Base-by-base conservation (phyloP, 768 basidiomycete species). In the Agaricus bisporus region DNA sequence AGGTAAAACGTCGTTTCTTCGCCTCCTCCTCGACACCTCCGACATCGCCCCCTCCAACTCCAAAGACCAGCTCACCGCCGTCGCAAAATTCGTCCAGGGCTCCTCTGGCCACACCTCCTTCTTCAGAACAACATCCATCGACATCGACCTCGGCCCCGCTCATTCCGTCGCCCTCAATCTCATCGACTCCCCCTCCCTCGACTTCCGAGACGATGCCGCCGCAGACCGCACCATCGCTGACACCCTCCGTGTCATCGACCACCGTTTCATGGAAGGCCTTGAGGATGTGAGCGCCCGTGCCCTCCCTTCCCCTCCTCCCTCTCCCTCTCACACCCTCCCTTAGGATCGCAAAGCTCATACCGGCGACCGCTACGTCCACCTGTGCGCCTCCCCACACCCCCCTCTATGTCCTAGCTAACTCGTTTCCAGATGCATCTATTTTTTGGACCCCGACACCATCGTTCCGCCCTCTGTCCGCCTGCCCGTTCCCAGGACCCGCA, bases 1-100 rank as follows among this genome's bases (percentile, higher is more conserved):
- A 78, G 82, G 88, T 70, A 93, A 93, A 78, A 90, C 89, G 20
- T 85, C 88, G 56, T 88, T 93, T 64, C 84, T 91, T 64, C 82
- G 88, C 54, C 86, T 91, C 63, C 77, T 93, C 59, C 80, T 91
- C 68, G 88, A 91, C 74, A 89, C 91, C 59, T 79, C 79, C 73
- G 73, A 79, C 65, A 74, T 91, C 63, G 79, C 87, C 12, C 71
- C 77, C 38, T 65, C 73, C 18, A 79, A 82, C 50, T 74, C 80
- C 45, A 83, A 82, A 64, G 88, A 88, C 63, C 88, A 92, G 74
- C 81, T 88, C 59, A 79, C 81, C 49, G 83, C 82, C 64, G 82
- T 89, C 65, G 88, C 88, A 59, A 86, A 85, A 70, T 90, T 91
- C 69, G 84, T 88, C 15, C 87, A 88, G 63, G 85, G 83, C 49